Conservation (phyloP, 108 stramenopile species). For the Stephanodiscus minutulus region DNA sequence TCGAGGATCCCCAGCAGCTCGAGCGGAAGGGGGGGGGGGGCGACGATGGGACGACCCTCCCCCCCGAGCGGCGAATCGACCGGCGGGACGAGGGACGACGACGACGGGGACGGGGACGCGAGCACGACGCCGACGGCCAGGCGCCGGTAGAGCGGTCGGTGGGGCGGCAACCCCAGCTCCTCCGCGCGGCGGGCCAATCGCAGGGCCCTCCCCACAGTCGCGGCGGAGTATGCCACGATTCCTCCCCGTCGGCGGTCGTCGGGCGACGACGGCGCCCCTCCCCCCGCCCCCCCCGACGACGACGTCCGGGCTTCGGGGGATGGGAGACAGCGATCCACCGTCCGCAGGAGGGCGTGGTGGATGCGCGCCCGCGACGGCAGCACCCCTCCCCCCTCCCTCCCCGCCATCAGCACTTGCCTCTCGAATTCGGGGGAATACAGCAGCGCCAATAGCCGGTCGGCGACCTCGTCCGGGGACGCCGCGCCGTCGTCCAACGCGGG, state of each 20-base stretch:
- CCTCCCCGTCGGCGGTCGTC: not conserved
- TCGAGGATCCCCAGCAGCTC: slow-evolving; percentile 29
- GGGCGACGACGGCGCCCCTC: not conserved
- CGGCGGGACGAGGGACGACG: slow-evolving; percentile 4
- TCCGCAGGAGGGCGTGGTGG: slow-evolving; percentile 20
- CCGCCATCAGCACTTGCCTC: too few relatives aligned
- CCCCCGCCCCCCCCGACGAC: not conserved
- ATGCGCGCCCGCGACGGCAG: slow-evolving; percentile 8
- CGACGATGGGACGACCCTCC: not conserved
- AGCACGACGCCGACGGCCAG: slow-evolving; percentile 44
- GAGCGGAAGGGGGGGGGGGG: slow-evolving; percentile 14
- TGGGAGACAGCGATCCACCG: slow-evolving; percentile 38
- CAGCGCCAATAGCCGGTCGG: too few relatives aligned
- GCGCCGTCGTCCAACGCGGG: not conserved
- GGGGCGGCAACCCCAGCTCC: slow-evolving; percentile 45
- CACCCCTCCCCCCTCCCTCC: not conserved
- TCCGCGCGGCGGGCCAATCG: slow-evolving; percentile 43
- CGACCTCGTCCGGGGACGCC: too few relatives aligned
- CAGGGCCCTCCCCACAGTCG: slow-evolving; percentile 36
- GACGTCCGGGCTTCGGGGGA: slow-evolving; percentile 9
- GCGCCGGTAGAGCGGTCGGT: slow-evolving; percentile 42
- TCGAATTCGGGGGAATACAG: too few relatives aligned
- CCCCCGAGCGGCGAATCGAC: not conserved
- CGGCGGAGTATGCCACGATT: slow-evolving; percentile 15
- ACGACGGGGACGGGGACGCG: not conserved